Evolutionary conservation across 2,329 filamentous ascomycete species (phyloP), one percentile per base, ranked within the genome.

Genomic region (Orbilia blumenaviensis): DNA sequence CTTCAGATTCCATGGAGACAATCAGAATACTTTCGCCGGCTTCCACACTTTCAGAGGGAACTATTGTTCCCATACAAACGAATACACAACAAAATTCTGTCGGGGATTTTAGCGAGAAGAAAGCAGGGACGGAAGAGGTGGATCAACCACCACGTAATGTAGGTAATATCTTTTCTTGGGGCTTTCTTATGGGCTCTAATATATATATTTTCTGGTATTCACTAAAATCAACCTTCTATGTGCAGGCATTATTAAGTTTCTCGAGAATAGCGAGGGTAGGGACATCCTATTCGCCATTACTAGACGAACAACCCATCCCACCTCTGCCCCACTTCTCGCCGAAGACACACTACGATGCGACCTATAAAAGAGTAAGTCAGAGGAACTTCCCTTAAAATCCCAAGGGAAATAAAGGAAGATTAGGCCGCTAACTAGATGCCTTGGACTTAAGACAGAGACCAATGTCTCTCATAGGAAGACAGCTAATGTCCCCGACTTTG

Each of bases 401-500:
- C n/a, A n/a, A n/a, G n/a, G n/a, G n/a, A 9, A 18, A 46, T 38
- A n/a, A 29, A n/a, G n/a, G n/a, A n/a, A n/a, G n/a, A n/a, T n/a
- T n/a, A n/a, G n/a, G n/a, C n/a, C n/a, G n/a, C 61, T 34, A 23
- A 29, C 7, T 36, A n/a, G 27, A 12, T 36, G 27, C 16, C 9
- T 38, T 1, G 10, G 4, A 27, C 1, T 38, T 16, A 38, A 67
- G 69, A 38, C 32, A 12, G 63, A 62, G 8, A 46, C 62, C 9
- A 32, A 6, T 18, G 34, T 23, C 29, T 68, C 64, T 2, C 46
- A 29, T 16, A 63, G 25, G 29, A 75, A 64, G 41, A 75, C 71
- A 16, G 71, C 71, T 16, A 36, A 75, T 32, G 63, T 75, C 7
- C 71, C 71, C 1, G 58, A 63, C 7, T 56, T 50, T 34, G 71